Base-by-base conservation (phyloP, 495 filamentous ascomycete species). In the Aspergillus campestris region DNA sequence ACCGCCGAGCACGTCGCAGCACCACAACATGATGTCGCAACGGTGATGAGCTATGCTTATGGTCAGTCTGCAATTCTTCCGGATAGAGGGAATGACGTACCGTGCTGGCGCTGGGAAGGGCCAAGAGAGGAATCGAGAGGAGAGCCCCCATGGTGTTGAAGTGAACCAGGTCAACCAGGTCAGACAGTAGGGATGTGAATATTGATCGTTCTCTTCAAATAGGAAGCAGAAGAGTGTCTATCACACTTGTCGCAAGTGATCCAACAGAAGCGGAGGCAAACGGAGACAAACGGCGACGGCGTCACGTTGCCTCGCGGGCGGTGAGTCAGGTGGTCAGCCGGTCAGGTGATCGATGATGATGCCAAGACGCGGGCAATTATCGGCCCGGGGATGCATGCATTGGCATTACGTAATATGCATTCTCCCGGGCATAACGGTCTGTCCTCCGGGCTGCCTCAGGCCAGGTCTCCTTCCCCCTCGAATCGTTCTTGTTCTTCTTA, bases 1-100 rank as follows among this genome's bases (percentile, higher is more conserved):
- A 96, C 84, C 44, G 89, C 88, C 50, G 86, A 92, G 66, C 90
- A 96, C 38, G 92, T 94, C 34, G 91, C 89, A 14, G 91, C 91
- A 55, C 91, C 91, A 59, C 91, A 98, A 64, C 91, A 96, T 52
- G 88, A 95, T 36, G 80, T 83, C 39, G 68, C 83, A 52, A 87
- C 81, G 10, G 83, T 84, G 39, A 86, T 62, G 44, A 95, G 49
- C 90, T 96, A 55, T 38, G 42, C 44, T 28, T 24, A 41, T 53
- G 31, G 53, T 71, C 40, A 68, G 58, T 50, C 10, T 39, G 35
- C 31, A 35, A 49, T 13, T 18, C 29, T 12, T 11, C 30, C 2
- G 7, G 8, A 18, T 15, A 2, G 11, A 38, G 40, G 35, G 31
- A 40, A 31, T 27, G 52, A 76, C 81, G 31, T 82, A 97, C 90